Evolutionary conservation across 169 alveolate species (phyloP).

Genomic region (Miamiensis avidus): DNA sequence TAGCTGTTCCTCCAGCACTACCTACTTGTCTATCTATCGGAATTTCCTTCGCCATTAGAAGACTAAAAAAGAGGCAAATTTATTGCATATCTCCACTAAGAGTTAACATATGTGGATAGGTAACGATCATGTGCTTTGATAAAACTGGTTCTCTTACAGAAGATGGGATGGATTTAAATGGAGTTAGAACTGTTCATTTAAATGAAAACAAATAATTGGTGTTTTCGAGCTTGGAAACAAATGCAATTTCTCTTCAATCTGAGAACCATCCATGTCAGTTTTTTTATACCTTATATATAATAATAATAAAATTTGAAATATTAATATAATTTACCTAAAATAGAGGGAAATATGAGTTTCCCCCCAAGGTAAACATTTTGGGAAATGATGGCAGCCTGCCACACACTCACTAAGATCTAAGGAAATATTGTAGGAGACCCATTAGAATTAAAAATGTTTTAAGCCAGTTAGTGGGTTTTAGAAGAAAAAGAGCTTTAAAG

Average conservation of each 20-base stretch:
- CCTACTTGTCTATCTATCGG: constrained; percentile 81
- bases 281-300: too few relatives aligned
- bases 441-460: constrained; percentile 74
- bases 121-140: constrained; percentile 72
- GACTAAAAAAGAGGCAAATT: constrained; percentile 65
- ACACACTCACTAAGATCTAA: constrained; percentile 67
- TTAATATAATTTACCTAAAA: too few relatives aligned
- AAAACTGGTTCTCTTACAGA: constrained; percentile 86
- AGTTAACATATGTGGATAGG: constrained; percentile 76
- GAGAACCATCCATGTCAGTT: too few relatives aligned
- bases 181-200: too few relatives aligned
- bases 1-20: constrained; percentile 83
- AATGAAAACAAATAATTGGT: too few relatives aligned
- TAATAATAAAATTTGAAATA: too few relatives aligned
- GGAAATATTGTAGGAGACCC: constrained; percentile 81
- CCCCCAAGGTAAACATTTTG: constrained; percentile 14
- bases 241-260: too few relatives aligned
- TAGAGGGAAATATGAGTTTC: neutral
- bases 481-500: constrained; percentile 42
- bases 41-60: constrained; percentile 60
- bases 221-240: too few relatives aligned
- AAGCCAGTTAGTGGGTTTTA: constrained; percentile 61
- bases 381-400: constrained; percentile 75
- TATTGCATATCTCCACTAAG: constrained; percentile 77
- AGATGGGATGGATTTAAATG: constrained; percentile 73